A percentile compares a stretch with the other conserved stretches of the same genome.
phyloP scores from a whole-genome alignment of 257 asterid genomes.

The Rubia yunnanensis region DNA sequence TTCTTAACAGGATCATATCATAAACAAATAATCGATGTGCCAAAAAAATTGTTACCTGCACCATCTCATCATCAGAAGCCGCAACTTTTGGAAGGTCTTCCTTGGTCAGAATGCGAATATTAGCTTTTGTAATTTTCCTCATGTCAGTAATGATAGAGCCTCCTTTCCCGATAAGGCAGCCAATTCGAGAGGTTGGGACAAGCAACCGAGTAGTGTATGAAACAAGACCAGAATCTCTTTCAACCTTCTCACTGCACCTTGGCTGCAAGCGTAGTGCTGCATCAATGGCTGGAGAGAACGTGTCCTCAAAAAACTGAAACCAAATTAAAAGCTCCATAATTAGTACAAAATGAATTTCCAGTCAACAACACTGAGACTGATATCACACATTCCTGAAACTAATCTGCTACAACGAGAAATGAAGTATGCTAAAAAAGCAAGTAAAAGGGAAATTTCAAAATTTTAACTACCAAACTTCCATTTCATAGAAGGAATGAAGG shows the following conservation, averaged over 20 bases:
- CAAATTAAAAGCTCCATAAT: slow-evolving; percentile 2
- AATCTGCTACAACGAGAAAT: slow-evolving; percentile 9
- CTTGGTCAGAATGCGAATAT: slow-evolving; percentile 75
- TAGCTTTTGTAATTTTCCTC: slow-evolving; percentile 85
- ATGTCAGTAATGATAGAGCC: slow-evolving; percentile 88
- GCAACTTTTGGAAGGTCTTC: slow-evolving; percentile 93
- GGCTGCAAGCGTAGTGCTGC: slow-evolving; percentile 93
- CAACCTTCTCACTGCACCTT: slow-evolving; percentile 91
- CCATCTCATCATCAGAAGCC: slow-evolving; percentile 92
- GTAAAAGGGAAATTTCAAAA: background rate
- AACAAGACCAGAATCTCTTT: slow-evolving; percentile 84
- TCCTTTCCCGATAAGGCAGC: slow-evolving; percentile 96
- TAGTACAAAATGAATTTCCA: slow-evolving; percentile 1
- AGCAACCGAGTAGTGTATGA: slow-evolving; percentile 71
- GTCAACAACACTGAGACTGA: slow-evolving; percentile 12
- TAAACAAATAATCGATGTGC: background rate
- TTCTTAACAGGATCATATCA: too few species aligned
- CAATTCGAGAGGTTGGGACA: slow-evolving; percentile 80
- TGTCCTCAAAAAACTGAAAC: slow-evolving; percentile 57
- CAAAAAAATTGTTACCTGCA: slow-evolving; percentile 50
- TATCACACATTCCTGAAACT: slow-evolving; percentile 25
- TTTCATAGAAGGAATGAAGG: background rate
- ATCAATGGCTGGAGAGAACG: slow-evolving; percentile 77
- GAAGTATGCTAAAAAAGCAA: slow-evolving; percentile 24
- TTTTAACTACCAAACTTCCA: background rate